Evolutionary conservation across 225 moss, liverwort and hornwort species (phyloP), one percentile per base, ranked within the genome.

Genomic region (Neckera pumila): DNA sequence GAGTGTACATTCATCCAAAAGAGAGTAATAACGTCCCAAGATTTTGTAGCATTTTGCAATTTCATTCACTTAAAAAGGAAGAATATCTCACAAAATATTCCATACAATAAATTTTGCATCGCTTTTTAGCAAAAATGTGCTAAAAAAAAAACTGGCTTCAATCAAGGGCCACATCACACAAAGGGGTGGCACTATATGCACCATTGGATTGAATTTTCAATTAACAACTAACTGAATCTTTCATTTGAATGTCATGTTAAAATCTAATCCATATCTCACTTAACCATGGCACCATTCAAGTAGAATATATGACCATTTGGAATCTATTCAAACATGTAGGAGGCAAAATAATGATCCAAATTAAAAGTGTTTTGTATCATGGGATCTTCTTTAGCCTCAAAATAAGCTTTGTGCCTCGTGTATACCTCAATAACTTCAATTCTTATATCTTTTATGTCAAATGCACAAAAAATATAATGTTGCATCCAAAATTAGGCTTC

Each of bases 281-380:
- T 7, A 12, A 49, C 0, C 33, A 5, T 0, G 0, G 0, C 7
- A 74, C 1, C 21, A 51, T 74, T 47, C 31, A 74, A 30, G 6
- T 74, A 19, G 11, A 47, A 47, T 30, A 69, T 70, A 9, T 25
- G 3, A 71, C 7, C 4, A 7, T 49, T 43, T 16, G 11, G 7
- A 31, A 74, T 30, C 7, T 31, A 49, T 12, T 31, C 4, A 47
- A 49, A 31, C 18, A 19, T 7, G 7, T 33, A 8, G 33, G 33
- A 51, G 5, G 33, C 21, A 2, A 0, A 75, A 51, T 5, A 51
- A 12, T 21, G 9, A 34, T 51, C 3, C 2, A 76, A 33, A 76
- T 76, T 21, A 2, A 49, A 33, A 11, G 31, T 15, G 5, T 1
- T 25, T 25, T 42, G 2, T 42, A 2, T 26, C 26, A 42, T 42